A percentile compares a stretch with the other conserved stretches of the same genome.
phyloP scores from a whole-genome alignment of 2,329 filamentous ascomycete genomes.

The Fusarium keratoplasticum region DNA sequence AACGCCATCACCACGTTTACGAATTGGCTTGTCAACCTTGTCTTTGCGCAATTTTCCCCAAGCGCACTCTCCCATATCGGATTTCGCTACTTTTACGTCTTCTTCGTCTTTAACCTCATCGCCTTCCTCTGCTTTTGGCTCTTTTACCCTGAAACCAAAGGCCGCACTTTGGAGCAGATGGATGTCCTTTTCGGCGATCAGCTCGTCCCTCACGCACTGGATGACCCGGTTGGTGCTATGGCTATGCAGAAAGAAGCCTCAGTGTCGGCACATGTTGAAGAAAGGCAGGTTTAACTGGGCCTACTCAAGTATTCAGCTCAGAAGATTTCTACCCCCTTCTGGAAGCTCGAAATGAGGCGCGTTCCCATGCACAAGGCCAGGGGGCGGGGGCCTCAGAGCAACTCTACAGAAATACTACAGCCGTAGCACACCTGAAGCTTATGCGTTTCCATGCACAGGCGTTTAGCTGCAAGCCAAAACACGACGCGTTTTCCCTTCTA shows the following conservation, averaged over 20 bases:
- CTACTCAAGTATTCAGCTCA: too few species aligned
- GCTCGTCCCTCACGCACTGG: constrained; percentile 24
- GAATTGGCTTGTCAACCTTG: constrained; percentile 51
- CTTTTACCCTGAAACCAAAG: constrained; percentile 26
- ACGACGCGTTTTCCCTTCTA: too few species aligned
- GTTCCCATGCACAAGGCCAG: too few species aligned
- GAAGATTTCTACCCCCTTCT: neutral
- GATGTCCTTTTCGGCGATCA: constrained; percentile 25
- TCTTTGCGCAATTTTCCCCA: constrained; percentile 63
- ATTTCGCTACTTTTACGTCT: constrained; percentile 58
- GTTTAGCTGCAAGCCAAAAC: too few species aligned
- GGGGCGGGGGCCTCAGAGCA: too few species aligned
- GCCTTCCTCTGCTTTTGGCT: constrained; percentile 37
- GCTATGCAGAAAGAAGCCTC: constrained; percentile 18
- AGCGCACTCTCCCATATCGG: constrained; percentile 55
- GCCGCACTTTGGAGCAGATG: constrained; percentile 22
- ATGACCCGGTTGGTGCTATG: constrained; percentile 19
- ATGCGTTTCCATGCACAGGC: too few species aligned
- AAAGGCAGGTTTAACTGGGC: neutral
- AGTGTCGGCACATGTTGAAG: constrained; percentile 8
- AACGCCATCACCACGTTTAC: constrained; percentile 46
- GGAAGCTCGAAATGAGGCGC: too few species aligned
- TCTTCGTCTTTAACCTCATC: constrained; percentile 42
- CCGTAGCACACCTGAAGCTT: too few species aligned
- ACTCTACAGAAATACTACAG: too few species aligned